A percentile compares a stretch with the other conserved stretches of the same genome.
These are phyloP conservation scores for Fusarium sp. DNA, from an alignment of 2,329 filamentous ascomycete species.

Conservation along the genomic window DNA sequence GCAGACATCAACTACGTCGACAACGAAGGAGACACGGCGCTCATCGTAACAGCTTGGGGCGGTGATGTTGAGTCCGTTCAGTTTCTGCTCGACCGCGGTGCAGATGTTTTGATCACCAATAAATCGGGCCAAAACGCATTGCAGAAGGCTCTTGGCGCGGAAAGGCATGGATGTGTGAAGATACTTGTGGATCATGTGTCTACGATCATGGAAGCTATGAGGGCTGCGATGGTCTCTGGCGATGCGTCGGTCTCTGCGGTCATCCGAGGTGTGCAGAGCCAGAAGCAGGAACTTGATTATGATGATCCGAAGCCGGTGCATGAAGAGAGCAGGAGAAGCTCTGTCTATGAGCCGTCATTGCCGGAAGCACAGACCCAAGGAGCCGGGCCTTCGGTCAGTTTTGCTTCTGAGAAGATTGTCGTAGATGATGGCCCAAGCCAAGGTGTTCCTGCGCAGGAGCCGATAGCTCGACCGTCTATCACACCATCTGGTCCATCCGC, in stretches of 20 bases:
- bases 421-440: background rate
- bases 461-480: background rate
- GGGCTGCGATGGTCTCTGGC: constrained; percentile 13
- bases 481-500: background rate
- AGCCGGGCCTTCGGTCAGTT: background rate
- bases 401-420: constrained; percentile 6
- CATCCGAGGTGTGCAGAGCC: constrained; percentile 14
- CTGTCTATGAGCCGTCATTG: background rate
- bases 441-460: background rate
- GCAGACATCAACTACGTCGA: constrained; percentile 53
- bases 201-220: constrained; percentile 19
- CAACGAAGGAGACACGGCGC: constrained; percentile 51
- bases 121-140: constrained; percentile 8
- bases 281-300: constrained; percentile 29
- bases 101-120: constrained; percentile 17
- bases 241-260: constrained; percentile 23
- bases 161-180: constrained; percentile 42
- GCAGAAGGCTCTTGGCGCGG: background rate
- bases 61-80: constrained; percentile 42
- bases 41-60: constrained; percentile 50
- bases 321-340: background rate
- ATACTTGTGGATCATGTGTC: constrained; percentile 49
- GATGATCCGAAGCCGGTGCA: background rate
- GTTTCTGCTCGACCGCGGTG: constrained; percentile 22
- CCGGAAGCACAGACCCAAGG: background rate